phyloP scores from a whole-genome alignment of 1,139 yeast genomes.

The Suhomyces maxii region DNA sequence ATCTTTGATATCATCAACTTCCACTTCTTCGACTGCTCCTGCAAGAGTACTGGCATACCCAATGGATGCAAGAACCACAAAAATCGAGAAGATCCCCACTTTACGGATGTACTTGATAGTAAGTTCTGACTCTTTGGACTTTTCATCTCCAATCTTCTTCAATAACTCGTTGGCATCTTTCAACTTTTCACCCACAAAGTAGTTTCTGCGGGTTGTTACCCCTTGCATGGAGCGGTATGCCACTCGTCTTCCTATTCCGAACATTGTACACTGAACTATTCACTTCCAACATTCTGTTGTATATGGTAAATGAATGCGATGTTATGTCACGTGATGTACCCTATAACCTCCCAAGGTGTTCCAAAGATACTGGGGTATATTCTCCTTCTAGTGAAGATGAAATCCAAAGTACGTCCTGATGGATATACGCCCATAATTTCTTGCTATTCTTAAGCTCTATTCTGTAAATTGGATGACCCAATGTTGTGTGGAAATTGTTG shows the following conservation, averaged over 20 bases:
- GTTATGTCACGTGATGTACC: neutral
- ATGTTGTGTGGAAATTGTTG: conserved; percentile 18
- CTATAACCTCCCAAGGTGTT: conserved; percentile 6
- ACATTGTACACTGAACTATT: neutral
- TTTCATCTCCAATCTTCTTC: conserved; percentile 37
- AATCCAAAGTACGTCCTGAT: conserved; percentile 39
- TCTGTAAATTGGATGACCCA: conserved; percentile 28
- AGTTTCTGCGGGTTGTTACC: conserved; percentile 4
- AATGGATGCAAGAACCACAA: conserved; percentile 36
- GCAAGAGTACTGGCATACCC: conserved; percentile 32
- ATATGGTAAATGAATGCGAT: neutral
- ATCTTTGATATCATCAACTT: conserved; percentile 14
- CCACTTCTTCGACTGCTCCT: conserved; percentile 13
- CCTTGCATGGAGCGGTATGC: neutral
- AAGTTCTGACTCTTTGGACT: conserved; percentile 30
- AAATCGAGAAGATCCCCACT: conserved; percentile 35
- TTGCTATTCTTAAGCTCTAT: conserved; percentile 13
- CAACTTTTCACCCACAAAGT: conserved; percentile 15
- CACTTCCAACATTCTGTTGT: neutral
- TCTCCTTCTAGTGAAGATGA: conserved; percentile 10
- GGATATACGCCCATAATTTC: conserved; percentile 24
- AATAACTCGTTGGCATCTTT: conserved; percentile 22
- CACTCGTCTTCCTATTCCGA: neutral
- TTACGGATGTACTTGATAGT: conserved; percentile 33
- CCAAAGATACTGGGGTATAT: conserved; percentile 26